A percentile compares a stretch with the other conserved stretches of the same genome.
phyloP scores from a whole-genome alignment of 257 asterid species.

The Paraleonurus japonicus region DNA sequence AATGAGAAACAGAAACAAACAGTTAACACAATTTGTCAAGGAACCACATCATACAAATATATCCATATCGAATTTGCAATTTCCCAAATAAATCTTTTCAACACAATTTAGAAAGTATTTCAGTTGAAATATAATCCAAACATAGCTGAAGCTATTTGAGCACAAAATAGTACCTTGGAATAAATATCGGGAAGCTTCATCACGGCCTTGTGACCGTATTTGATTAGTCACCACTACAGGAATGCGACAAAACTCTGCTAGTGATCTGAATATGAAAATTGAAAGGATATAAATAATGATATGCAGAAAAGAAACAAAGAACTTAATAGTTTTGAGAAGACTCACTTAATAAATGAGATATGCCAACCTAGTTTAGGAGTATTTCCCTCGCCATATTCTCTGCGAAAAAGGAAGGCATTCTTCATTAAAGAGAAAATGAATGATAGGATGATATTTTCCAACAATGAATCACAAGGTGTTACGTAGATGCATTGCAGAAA shows the following conservation, averaged over 20 bases:
- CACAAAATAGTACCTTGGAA: constrained; percentile 62
- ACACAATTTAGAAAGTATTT: constrained; percentile 1
- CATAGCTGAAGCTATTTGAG: constrained; percentile 14
- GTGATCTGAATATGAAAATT: constrained; percentile 49
- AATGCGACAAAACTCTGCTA: constrained; percentile 79
- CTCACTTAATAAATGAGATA: constrained; percentile 79
- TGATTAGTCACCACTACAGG: constrained; percentile 89
- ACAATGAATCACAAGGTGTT: constrained; percentile 13
- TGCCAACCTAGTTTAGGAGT: constrained; percentile 77
- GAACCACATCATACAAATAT: constrained; percentile 13
- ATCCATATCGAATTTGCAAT: neutral
- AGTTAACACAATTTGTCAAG: neutral
- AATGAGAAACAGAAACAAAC: constrained; percentile 2
- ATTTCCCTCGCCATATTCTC: constrained; percentile 47
- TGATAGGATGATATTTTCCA: neutral
- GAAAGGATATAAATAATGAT: constrained; percentile 8
- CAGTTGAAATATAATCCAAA: constrained; percentile 11
- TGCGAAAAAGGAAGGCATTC: constrained; percentile 19
- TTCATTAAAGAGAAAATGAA: neutral
- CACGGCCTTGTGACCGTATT: constrained; percentile 71
- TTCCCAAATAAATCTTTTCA: neutral
- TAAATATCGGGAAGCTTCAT: constrained; percentile 49
- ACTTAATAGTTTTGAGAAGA: neutral
- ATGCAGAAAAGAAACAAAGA: constrained; percentile 2
- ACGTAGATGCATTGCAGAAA: neutral